Evolutionary conservation across 2,329 filamentous ascomycete genomes (phyloP), one percentile per base, ranked within the genome.

Genomic region (Cercospora nicotianae): DNA sequence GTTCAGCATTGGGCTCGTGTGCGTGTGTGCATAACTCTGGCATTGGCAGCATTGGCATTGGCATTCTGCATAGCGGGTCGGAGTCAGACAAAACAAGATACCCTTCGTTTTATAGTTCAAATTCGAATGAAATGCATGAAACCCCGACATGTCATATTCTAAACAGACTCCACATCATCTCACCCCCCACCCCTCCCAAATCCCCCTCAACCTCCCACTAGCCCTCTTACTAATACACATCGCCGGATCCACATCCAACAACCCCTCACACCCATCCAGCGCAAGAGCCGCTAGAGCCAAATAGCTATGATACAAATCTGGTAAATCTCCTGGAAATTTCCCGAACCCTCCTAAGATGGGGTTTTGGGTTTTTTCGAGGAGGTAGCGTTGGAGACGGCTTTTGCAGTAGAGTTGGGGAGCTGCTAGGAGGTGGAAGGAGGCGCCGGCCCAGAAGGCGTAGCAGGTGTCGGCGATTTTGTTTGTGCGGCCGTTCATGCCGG

Each of bases 401-500:
- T 70, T 64, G 64, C 70, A 62, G 64, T 68, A 75, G 30, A 72
- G 64, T 1, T 61, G 36, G 1, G 71, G 65, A 6, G 72, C 71
- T 55, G 70, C 28, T 63, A 75, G 67, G 10, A 76, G 73, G 61
- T 75, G 69, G 31, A 74, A 78, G 61, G 93, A 88, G 1, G 88
- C 93, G 3, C 86, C 85, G 0, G 92, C 92, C 95, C 95, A 99
- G 84, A 94, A 99, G 23, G 89, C 90, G 79, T 99, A 99, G 81
- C 95, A 99, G 0, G 95, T 98, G 80, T 99, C 95, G 9, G 92
- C 91, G 59, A 90, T 86, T 79, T 99, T 99, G 82, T 97, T 97
- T 77, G 88, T 89, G 60, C 95, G 89, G 28, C 95, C 95, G 75
- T 96, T 97, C 81, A 96, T 93, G 9, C 94, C 95, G 1, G 92